phyloP scores from a whole-genome alignment of 768 basidiomycete genomes.

The Coprinopsis marcescibilis region DNA sequence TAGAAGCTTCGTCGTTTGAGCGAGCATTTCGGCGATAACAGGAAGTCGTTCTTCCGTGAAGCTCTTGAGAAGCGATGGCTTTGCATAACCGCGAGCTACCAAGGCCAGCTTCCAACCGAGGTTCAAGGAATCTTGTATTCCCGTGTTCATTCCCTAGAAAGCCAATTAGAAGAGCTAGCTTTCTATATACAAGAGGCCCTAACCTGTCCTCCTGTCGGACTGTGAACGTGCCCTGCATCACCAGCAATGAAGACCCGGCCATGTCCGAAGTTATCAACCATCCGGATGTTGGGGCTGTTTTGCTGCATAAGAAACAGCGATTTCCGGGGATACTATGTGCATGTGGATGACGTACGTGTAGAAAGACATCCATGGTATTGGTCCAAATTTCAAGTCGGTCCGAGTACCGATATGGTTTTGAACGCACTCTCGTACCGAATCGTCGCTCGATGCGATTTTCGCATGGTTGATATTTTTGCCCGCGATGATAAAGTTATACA shows the following conservation, averaged over 20 bases:
- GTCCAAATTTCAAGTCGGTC: slow-evolving; percentile 26
- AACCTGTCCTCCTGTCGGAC: slow-evolving; percentile 27
- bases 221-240: slow-evolving; percentile 30
- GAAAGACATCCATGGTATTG: slow-evolving; percentile 19
- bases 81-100: slow-evolving; percentile 19
- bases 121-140: slow-evolving; percentile 28
- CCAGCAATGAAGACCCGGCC: slow-evolving; percentile 41
- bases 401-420: slow-evolving; percentile 18
- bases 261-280: slow-evolving; percentile 33
- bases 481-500: slow-evolving; percentile 20
- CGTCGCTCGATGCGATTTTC: slow-evolving; percentile 10
- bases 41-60: slow-evolving; percentile 28
- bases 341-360: slow-evolving; percentile 16
- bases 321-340: neutral
- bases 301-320: neutral
- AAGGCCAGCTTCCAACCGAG: slow-evolving; percentile 30
- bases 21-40: slow-evolving; percentile 31
- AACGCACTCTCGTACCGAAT: slow-evolving; percentile 15
- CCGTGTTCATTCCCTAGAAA: slow-evolving; percentile 25
- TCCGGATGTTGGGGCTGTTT: slow-evolving; percentile 38
- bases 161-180: neutral
- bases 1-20: slow-evolving; percentile 22
- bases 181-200: neutral
- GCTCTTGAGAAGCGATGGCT: slow-evolving; percentile 21
- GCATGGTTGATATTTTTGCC: slow-evolving; percentile 18